A percentile compares a stretch with the other conserved stretches of the same genome.
phyloP scores from a whole-genome alignment of 2,329 filamentous ascomycete genomes.

The Domatiomyces globalis region DNA sequence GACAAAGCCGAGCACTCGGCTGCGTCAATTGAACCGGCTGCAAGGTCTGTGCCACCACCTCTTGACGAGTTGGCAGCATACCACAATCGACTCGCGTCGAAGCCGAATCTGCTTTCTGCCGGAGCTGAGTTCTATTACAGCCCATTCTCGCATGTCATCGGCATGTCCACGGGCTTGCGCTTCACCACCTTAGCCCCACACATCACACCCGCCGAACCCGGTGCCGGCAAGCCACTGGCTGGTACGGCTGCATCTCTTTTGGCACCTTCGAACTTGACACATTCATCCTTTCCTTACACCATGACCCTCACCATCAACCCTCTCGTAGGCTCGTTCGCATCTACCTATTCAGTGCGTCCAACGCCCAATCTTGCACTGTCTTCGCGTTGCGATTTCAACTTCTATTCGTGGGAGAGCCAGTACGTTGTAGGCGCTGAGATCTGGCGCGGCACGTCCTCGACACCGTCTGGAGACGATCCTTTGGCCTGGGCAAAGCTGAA shows the following conservation, averaged over 20 bases:
- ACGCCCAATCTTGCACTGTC: conserved; percentile 71
- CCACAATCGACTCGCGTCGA: conserved; percentile 10
- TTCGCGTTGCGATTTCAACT: conserved; percentile 89
- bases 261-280: conserved; percentile 22
- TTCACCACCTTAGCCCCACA: conserved; percentile 59
- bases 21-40: conserved; percentile 2
- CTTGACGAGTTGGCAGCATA: conserved; percentile 21
- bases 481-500: conserved; percentile 32
- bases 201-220: conserved; percentile 12
- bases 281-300: conserved; percentile 74
- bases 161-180: conserved; percentile 72
- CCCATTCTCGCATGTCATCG: conserved; percentile 82
- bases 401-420: conserved; percentile 94
- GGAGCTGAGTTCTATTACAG: conserved; percentile 94
- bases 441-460: conserved; percentile 52
- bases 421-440: conserved; percentile 85
- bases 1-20: conserved; percentile 5
- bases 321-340: conserved; percentile 82
- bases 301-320: conserved; percentile 89
- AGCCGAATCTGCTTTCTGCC: conserved; percentile 62
- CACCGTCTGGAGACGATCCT: conserved; percentile 31
- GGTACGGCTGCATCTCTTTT: conserved; percentile 18
- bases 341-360: conserved; percentile 82
- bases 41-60: conserved; percentile 15
- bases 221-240: conserved; percentile 12